Conservation (phyloP, 176 grass and related monocot species). For the Carex scoparia region DNA sequence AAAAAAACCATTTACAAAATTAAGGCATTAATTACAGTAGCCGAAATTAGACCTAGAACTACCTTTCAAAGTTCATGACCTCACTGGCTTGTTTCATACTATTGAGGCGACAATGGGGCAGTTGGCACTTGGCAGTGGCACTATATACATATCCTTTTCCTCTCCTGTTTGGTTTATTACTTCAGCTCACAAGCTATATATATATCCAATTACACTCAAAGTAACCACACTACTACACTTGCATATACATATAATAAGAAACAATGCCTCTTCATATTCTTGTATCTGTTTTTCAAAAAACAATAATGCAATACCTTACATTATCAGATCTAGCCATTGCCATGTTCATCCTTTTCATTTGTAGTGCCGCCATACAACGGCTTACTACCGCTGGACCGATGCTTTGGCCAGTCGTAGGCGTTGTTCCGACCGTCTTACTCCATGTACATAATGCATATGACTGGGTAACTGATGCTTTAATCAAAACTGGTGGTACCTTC, state of each 20-base stretch:
- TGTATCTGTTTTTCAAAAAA: neutral
- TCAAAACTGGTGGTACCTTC: constrained; percentile 54
- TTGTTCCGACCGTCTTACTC: constrained; percentile 48
- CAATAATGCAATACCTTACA: constrained; percentile 7
- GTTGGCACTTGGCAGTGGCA: neutral
- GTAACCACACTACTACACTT: neutral
- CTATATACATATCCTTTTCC: neutral
- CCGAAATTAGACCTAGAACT: neutral
- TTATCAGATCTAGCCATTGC: constrained; percentile 37
- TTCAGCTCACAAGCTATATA: neutral
- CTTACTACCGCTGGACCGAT: constrained; percentile 34
- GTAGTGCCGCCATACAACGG: constrained; percentile 29
- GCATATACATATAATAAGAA: neutral
- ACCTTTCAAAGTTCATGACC: neutral
- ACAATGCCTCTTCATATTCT: neutral
- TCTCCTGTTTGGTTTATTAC: neutral
- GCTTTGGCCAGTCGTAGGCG: constrained; percentile 79
- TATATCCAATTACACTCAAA: neutral
- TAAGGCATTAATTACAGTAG: neutral
- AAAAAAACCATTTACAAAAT: too few species aligned
- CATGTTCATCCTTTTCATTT: constrained; percentile 36
- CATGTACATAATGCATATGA: constrained; percentile 49
- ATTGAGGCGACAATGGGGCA: neutral
- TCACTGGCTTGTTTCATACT: neutral
- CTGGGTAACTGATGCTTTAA: constrained; percentile 37